These are phyloP conservation scores for Cercospora berteroae DNA, from an alignment of 2,329 filamentous ascomycete species.

Conservation along the genomic window DNA sequence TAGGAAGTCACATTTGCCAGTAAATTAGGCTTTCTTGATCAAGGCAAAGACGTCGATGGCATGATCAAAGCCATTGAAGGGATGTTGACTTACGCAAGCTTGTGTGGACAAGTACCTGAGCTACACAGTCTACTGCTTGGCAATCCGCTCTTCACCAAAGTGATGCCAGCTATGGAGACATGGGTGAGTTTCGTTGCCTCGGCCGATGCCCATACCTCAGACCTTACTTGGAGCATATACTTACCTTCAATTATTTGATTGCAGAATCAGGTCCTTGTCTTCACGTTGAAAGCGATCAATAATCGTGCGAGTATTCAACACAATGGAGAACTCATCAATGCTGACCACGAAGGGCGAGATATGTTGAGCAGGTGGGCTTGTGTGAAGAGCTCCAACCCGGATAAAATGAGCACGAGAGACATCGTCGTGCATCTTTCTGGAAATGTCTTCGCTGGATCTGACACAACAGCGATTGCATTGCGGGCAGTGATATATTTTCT, in stretches of 20 bases:
- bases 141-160: neutral
- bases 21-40: conserved; percentile 18
- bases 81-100: neutral
- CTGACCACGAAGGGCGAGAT: neutral
- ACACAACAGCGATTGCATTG: conserved; percentile 8
- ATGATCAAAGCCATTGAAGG: neutral
- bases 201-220: too few relatives aligned
- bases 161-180: neutral
- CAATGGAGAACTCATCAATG: neutral
- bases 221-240: neutral
- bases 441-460: conserved; percentile 6
- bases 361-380: neutral
- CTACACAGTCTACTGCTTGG: neutral
- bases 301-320: neutral
- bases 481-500: conserved; percentile 6
- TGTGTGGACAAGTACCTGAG: neutral
- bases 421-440: neutral
- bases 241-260: neutral
- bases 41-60: conserved; percentile 8
- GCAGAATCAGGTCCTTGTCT: neutral
- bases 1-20: conserved; percentile 13
- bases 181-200: neutral
- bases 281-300: neutral
- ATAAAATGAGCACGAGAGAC: conserved; percentile 1
- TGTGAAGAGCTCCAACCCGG: neutral